These are phyloP conservation scores for Coffea humblotiana DNA, from an alignment of 305 asterid species.

Conservation along the genomic window DNA sequence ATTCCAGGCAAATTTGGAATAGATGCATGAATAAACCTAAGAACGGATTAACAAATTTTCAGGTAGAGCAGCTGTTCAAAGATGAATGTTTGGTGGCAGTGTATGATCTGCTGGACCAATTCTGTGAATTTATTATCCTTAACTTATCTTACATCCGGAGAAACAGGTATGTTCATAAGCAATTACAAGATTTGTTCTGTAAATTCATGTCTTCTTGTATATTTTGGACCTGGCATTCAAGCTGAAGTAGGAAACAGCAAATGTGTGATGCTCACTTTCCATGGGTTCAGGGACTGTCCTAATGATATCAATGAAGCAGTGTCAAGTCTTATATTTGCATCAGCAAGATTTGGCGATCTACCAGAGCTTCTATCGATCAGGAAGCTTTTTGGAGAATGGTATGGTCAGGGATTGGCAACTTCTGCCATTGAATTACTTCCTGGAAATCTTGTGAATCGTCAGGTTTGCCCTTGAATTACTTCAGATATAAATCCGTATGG, in stretches of 20 bases:
- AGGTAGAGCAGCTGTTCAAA: slow-evolving; percentile 71
- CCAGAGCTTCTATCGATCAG: slow-evolving; percentile 67
- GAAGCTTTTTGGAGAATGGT: slow-evolving; percentile 61
- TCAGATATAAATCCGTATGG: background rate
- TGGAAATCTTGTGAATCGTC: slow-evolving; percentile 60
- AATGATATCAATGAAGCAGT: slow-evolving; percentile 73
- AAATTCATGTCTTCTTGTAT: background rate
- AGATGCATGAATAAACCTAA: background rate
- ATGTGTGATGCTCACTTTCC: background rate
- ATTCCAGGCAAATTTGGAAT: background rate
- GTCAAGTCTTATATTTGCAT: slow-evolving; percentile 70
- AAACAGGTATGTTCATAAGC: slow-evolving; percentile 39
- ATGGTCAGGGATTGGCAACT: slow-evolving; percentile 46
- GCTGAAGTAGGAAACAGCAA: background rate
- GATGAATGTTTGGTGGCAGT: slow-evolving; percentile 53
- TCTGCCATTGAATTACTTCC: slow-evolving; percentile 60
- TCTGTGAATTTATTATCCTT: slow-evolving; percentile 54
- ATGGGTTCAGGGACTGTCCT: slow-evolving; percentile 63
- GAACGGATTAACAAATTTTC: slow-evolving; percentile 9
- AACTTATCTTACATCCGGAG: slow-evolving; percentile 59
- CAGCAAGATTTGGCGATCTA: slow-evolving; percentile 78
- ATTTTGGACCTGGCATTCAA: background rate
- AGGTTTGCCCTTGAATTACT: slow-evolving; percentile 36
- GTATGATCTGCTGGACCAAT: slow-evolving; percentile 57
- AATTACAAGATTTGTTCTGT: background rate